Conservation (phyloP, 352 stramenopile species). For the Phytopythium ostracodes region DNA sequence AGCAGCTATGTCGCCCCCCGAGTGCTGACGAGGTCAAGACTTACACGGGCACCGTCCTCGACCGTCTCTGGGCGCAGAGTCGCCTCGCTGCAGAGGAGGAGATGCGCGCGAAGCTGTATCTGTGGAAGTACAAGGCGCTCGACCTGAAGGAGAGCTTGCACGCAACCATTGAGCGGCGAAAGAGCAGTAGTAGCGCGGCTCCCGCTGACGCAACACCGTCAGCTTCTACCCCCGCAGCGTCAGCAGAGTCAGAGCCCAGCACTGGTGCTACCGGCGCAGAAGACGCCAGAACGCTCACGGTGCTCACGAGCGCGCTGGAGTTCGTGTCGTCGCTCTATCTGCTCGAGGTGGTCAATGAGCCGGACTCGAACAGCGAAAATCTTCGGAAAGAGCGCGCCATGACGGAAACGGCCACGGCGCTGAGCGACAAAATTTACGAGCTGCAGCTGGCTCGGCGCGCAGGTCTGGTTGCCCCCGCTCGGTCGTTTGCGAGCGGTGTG, state of each 20-base stretch:
- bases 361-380: background rate
- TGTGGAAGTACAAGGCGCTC: slow-evolving; percentile 33
- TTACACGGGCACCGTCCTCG: slow-evolving; percentile 11
- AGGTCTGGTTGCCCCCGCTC: background rate
- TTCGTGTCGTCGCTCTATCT: slow-evolving; percentile 34
- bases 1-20: slow-evolving; percentile 2
- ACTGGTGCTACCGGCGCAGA: background rate
- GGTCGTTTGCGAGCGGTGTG: background rate
- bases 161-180: slow-evolving; percentile 4
- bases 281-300: slow-evolving; percentile 4
- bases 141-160: slow-evolving; percentile 20
- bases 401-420: slow-evolving; percentile 3
- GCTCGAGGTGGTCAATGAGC: slow-evolving; percentile 16
- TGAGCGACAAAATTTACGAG: slow-evolving; percentile 12
- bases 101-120: slow-evolving; percentile 20
- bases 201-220: background rate
- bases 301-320: slow-evolving; percentile 19
- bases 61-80: slow-evolving; percentile 19
- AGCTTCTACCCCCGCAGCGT: background rate
- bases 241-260: background rate
- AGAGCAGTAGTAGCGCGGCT: background rate
- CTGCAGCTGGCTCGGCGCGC: slow-evolving; percentile 11
- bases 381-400: slow-evolving; percentile 12
- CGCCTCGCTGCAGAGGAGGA: slow-evolving; percentile 17
- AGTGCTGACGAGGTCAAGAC: slow-evolving; percentile 1